A percentile compares a stretch with the other conserved stretches of the same genome.
Evolutionary conservation across 2,329 filamentous ascomycete species (phyloP).

Genomic region (Lachnellula occidentalis): DNA sequence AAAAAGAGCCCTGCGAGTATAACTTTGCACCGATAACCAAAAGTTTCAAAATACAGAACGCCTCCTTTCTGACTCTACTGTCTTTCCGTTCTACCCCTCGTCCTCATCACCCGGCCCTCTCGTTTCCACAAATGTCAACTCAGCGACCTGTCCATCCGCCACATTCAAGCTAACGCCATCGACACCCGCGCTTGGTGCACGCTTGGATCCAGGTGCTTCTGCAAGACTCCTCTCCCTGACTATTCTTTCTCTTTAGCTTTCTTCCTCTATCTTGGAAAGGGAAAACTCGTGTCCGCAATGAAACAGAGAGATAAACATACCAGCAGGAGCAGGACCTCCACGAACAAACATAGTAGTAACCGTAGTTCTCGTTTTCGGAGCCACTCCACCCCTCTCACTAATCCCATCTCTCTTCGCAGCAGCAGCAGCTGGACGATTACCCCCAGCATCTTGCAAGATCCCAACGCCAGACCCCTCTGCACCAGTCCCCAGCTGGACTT

Average conservation of each 20-base stretch:
- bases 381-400: background rate
- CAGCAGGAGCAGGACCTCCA: constrained; percentile 13
- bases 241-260: constrained; percentile 2
- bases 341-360: constrained; percentile 29
- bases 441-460: constrained; percentile 30
- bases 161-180: constrained; percentile 29
- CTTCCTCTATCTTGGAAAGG: background rate
- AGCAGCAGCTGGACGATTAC: constrained; percentile 1
- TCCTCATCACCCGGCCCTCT: constrained; percentile 17
- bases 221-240: constrained; percentile 1
- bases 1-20: no score
- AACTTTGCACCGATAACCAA: no score
- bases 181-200: constrained; percentile 16
- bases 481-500: constrained; percentile 38
- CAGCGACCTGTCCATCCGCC: constrained; percentile 27
- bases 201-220: constrained; percentile 12
- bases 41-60: no score
- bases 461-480: constrained; percentile 36
- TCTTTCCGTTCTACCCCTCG: no score
- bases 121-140: constrained; percentile 29
- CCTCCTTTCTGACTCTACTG: no score
- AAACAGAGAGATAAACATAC: constrained; percentile 9
- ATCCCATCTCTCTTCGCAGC: constrained; percentile 7
- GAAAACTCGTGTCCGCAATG: no score
- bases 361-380: constrained; percentile 25